Conservation (phyloP, 2,329 filamentous ascomycete genomes). For the Dothideomycetidae sp. region DNA sequence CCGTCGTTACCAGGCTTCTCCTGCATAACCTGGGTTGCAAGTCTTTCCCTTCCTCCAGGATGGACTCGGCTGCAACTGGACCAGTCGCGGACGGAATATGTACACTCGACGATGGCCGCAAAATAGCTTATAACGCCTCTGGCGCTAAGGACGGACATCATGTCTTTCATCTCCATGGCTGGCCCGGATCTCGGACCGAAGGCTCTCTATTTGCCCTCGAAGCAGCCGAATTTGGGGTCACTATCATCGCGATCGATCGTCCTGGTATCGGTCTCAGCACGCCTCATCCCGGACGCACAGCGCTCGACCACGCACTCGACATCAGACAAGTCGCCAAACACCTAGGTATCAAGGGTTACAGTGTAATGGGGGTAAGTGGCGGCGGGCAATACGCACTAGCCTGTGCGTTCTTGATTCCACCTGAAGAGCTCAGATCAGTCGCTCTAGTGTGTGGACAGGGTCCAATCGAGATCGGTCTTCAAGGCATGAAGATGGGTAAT, state of each 20-base stretch:
- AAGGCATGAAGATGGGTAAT: slow-evolving; percentile 3
- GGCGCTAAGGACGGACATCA: slow-evolving; percentile 11
- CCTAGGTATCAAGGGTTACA: slow-evolving; percentile 29
- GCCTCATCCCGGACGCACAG: slow-evolving; percentile 23
- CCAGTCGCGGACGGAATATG: no score
- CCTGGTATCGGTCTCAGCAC: slow-evolving; percentile 32
- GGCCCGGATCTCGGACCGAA: slow-evolving; percentile 31
- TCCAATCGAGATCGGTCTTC: slow-evolving; percentile 16
- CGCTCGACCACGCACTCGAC: slow-evolving; percentile 32
- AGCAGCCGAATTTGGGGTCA: slow-evolving; percentile 23
- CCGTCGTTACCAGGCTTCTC: no score
- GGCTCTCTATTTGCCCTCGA: slow-evolving; percentile 22
- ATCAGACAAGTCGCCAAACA: slow-evolving; percentile 27
- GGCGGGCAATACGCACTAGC: slow-evolving; percentile 36
- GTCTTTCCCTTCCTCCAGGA: no score
- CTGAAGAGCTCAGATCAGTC: slow-evolving; percentile 15
- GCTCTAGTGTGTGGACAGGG: slow-evolving; percentile 17
- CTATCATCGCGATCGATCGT: slow-evolving; percentile 29
- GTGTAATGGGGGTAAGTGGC: slow-evolving; percentile 32
- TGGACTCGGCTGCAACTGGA: no score
- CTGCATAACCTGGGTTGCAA: no score
- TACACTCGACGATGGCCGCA: slow-evolving; percentile 3
- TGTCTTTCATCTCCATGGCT: slow-evolving; percentile 32
- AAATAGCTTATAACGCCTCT: neutral
- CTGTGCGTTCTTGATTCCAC: slow-evolving; percentile 28